Evolutionary conservation across 2,329 filamentous ascomycete genomes (phyloP), one percentile per base, ranked within the genome.

Genomic region (Nothomitra cinnamomea): DNA sequence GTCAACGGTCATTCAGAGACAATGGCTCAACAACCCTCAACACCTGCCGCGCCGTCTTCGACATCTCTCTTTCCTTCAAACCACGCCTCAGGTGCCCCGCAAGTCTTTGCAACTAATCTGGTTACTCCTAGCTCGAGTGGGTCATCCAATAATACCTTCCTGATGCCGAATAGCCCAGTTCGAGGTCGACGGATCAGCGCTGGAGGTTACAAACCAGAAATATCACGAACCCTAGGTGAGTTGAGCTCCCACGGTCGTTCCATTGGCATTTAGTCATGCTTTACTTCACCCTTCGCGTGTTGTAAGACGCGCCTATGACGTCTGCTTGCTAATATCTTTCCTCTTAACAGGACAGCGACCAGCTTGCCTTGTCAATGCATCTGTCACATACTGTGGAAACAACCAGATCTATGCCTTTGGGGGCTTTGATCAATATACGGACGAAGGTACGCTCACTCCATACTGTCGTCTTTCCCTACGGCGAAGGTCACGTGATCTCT

Each of bases 401-500:
- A 92, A 96, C 66, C 82, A 92, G 67, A 96, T 98, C 61, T 96
- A 94, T 68, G 92, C 90, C 10, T 98, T 98, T 72, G 92, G 92
- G 43, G 92, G 92, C 17, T 98, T 98, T 64, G 92, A 98, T 65
- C 90, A 96, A 68, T 96, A 95, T 65, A 98, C 92, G 0, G 92
- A 98, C 66, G 92, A 98, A 72, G 86, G 76, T 77, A 58, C 25
- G 45, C 32, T 7, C 28, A 32, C 4, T 32, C 10, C 22, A 61
- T 53, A 24, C 60, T 28, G 35, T 7, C 3, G 12, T 25, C 2
- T 13, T 25, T 24, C 12, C 19, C 5, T 25, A 8, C 4, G 32
- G 38, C 5, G 5, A 4, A 5, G n/a, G 17, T 49, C 45, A 49
- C 45, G 24, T 49, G 45, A 49, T 19, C 6, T 25, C n/a, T 50